These are phyloP conservation scores for Cenchrus fungigraminus DNA, from an alignment of 176 grass and related monocot species.

Conservation along the genomic window DNA sequence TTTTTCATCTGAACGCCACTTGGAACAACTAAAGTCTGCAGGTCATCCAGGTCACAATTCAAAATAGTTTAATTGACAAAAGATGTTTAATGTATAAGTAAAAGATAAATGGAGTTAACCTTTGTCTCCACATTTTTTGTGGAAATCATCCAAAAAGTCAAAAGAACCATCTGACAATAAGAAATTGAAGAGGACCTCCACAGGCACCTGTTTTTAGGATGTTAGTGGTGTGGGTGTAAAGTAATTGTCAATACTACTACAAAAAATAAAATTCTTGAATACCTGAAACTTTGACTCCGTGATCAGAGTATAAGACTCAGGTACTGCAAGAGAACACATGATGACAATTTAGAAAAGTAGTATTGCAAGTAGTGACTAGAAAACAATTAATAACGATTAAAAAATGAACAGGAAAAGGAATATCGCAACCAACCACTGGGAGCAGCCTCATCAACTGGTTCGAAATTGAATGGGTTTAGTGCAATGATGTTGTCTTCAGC, in stretches of 20 bases:
- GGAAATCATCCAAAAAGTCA: constrained; percentile 82
- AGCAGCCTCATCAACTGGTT: constrained; percentile 63
- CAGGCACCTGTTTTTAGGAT: constrained; percentile 64
- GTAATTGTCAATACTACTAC: constrained; percentile 30
- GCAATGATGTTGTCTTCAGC: constrained; percentile 43
- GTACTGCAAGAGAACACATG: constrained; percentile 60
- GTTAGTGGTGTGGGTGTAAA: constrained; percentile 2
- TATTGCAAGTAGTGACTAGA: constrained; percentile 25
- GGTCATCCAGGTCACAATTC: constrained; percentile 34
- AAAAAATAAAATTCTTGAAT: constrained; percentile 38
- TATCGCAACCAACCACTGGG: constrained; percentile 65
- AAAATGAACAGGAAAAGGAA: constrained; percentile 19
- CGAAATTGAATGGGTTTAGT: constrained; percentile 58
- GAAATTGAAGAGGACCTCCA: constrained; percentile 70
- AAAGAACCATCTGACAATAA: constrained; percentile 77
- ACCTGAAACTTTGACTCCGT: constrained; percentile 82
- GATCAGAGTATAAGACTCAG: constrained; percentile 71
- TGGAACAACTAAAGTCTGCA: constrained; percentile 84
- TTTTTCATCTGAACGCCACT: constrained; percentile 69
- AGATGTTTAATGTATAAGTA: constrained; percentile 13
- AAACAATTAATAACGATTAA: constrained; percentile 29
- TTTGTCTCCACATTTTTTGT: constrained; percentile 87
- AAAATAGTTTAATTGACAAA: constrained; percentile 32
- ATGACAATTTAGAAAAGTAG: constrained; percentile 26
- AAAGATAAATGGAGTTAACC: constrained; percentile 47